Base-by-base conservation (phyloP, 2,329 filamentous ascomycete species). In the Gyromitra esculenta region DNA sequence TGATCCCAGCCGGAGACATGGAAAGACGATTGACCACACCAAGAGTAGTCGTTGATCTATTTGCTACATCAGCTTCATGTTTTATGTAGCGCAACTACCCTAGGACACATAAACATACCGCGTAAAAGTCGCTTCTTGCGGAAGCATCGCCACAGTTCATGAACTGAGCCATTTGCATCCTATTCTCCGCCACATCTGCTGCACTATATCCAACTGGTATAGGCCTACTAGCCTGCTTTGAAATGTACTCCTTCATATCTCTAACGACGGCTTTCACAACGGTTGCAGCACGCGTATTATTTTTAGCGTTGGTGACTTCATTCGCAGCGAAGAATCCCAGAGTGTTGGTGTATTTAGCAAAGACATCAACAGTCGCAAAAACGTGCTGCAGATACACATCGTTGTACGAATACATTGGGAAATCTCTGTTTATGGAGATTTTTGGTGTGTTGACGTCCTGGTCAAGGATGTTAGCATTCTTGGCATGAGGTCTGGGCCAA, bases 361-460 rank as follows among this genome's bases (percentile, higher is more conserved):
- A 97, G 82, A 89, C 90, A 83, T 97, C 93, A 78, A 97, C 90
- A 72, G 93, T 97, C 73, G 94, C 92, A 83, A 97, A 97, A 83
- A 97, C 87, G 84, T 90, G 80, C 73, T 79, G 93, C 37, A 97
- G 88, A 84, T 97, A 97, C 79, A 89, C 89, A 76, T 90, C 88
- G 84, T 97, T 97, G 89, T 97, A 97, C 0, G 94, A 97, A 5
- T 86, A 84, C 60, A 85, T 86, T n/a, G 93, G 92, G 7, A 89
- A 83, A 75, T 86, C 87, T 70, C 94, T 91, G 87, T 96, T 95
- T 85, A 97, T 87, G 1, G 93, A 96, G 87, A 97, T 97, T 79
- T 89, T 87, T 80, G 93, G 92, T 45, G 80, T 81, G 64, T 80
- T 81, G 64, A 80, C 79, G 65, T 81, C 78, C 66, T 75, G 52